These are phyloP conservation scores for Endocalyx cinctus DNA, from an alignment of 2,329 filamentous ascomycete genomes.

Conservation along the genomic window DNA sequence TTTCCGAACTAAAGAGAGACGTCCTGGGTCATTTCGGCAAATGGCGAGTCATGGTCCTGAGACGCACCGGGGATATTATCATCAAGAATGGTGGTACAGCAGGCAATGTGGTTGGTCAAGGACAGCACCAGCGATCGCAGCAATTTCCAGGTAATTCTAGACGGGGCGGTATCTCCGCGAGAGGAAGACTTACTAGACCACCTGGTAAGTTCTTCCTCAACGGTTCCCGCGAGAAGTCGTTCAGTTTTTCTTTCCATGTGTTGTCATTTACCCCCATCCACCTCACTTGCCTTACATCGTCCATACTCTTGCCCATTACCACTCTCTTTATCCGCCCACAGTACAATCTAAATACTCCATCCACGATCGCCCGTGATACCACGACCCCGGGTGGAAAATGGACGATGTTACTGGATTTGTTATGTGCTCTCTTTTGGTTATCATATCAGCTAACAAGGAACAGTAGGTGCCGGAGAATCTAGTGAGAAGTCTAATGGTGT, in stretches of 20 bases:
- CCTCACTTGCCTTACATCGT: neutral
- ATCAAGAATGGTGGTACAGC: conserved; percentile 37
- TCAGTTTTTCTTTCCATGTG: conserved; percentile 5
- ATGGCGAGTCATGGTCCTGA: conserved; percentile 70
- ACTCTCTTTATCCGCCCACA: neutral
- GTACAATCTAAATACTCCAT: too few species aligned
- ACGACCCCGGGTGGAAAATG: too few species aligned
- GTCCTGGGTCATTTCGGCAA: conserved; percentile 69
- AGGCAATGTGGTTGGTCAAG: conserved; percentile 19
- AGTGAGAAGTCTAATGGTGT: conserved; percentile 42
- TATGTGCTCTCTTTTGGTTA: too few species aligned
- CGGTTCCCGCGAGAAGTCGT: conserved; percentile 9
- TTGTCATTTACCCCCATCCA: conserved; percentile 13
- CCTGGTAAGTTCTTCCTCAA: conserved; percentile 31
- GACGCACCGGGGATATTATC: conserved; percentile 65
- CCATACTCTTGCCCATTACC: neutral
- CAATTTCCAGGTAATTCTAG: conserved; percentile 28
- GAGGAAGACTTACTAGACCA: conserved; percentile 24
- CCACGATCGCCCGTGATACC: too few species aligned
- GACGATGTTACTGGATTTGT: too few species aligned
- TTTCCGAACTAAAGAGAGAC: conserved; percentile 65
- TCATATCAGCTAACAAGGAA: too few species aligned
- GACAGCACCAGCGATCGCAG: conserved; percentile 15
- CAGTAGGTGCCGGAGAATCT: neutral
- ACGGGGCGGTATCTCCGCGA: conserved; percentile 28